Percentiles rank a stretch among this genome's conserved stretches.
phyloP scores from a whole-genome alignment of 768 basidiomycete species.

The Pluteus cervinus region DNA sequence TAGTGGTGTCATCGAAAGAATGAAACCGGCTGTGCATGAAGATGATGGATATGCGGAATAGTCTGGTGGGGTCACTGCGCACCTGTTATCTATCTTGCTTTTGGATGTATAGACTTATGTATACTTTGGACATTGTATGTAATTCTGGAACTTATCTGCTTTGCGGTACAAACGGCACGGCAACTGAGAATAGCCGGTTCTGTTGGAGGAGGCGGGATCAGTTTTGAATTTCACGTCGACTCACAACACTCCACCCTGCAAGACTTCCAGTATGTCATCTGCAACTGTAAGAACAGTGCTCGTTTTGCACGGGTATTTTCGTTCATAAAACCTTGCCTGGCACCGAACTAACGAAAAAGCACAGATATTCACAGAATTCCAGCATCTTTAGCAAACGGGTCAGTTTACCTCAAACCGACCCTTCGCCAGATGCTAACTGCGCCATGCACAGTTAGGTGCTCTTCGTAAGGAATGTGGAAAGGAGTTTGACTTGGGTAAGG shows the following conservation, averaged over 20 bases:
- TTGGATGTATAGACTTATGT: background rate
- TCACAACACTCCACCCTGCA: background rate
- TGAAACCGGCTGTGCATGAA: conserved; percentile 46
- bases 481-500: conserved; percentile 59
- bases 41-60: conserved; percentile 69
- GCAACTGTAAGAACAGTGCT: conserved; percentile 26
- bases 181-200: too few species aligned
- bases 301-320: conserved; percentile 34
- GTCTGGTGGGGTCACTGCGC: conserved; percentile 3
- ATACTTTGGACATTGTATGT: background rate
- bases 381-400: conserved; percentile 69
- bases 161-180: too few species aligned
- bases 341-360: background rate
- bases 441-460: conserved; percentile 51
- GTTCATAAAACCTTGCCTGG: background rate
- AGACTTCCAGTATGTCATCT: conserved; percentile 5
- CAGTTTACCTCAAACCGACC: conserved; percentile 13
- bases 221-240: too few species aligned
- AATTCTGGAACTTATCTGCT: too few species aligned
- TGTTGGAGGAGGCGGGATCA: too few species aligned
- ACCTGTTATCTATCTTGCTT: background rate
- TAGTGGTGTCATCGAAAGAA: conserved; percentile 63
- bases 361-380: conserved; percentile 70
- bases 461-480: conserved; percentile 65
- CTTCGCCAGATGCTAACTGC: conserved; percentile 1